A percentile compares a stretch with the other conserved stretches of the same genome.
Evolutionary conservation across 169 alveolate species (phyloP).

Genomic region (Plasmodium chabaudi): DNA sequence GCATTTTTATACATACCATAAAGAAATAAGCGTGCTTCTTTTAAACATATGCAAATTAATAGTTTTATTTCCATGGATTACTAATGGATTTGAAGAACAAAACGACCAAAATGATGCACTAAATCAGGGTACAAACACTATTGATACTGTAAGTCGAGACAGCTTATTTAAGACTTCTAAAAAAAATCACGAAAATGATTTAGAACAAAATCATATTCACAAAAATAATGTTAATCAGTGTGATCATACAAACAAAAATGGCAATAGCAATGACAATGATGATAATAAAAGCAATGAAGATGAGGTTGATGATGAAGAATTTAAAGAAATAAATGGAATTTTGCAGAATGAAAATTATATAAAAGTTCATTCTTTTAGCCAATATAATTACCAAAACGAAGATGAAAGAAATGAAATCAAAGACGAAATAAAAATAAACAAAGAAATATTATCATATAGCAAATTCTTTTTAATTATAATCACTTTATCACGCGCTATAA

Average conservation of each 20-base stretch:
- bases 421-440: constrained; percentile 29
- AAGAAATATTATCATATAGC: constrained; percentile 74
- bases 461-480: constrained; percentile 66
- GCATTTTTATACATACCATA: constrained; percentile 70
- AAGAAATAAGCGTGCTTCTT: constrained; percentile 31
- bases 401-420: constrained; percentile 1
- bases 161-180: neutral
- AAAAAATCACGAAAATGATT: neutral
- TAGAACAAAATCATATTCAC: neutral
- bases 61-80: constrained; percentile 66
- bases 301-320: constrained; percentile 56
- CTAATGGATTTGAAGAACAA: constrained; percentile 66
- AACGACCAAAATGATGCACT: neutral
- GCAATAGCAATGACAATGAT: neutral
- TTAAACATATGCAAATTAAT: constrained; percentile 55
- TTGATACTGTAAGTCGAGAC: neutral
- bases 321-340: constrained; percentile 24
- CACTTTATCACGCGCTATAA: constrained; percentile 72
- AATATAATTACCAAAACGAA: neutral
- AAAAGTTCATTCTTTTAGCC: neutral
- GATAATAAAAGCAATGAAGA: neutral
- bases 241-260: neutral
- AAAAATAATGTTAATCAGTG: neutral
- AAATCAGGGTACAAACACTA: neutral
- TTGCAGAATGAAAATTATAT: constrained; percentile 13